These are phyloP conservation scores for Metschnikowia dekortorum DNA, from an alignment of 805 yeast genomes.

Conservation along the genomic window DNA sequence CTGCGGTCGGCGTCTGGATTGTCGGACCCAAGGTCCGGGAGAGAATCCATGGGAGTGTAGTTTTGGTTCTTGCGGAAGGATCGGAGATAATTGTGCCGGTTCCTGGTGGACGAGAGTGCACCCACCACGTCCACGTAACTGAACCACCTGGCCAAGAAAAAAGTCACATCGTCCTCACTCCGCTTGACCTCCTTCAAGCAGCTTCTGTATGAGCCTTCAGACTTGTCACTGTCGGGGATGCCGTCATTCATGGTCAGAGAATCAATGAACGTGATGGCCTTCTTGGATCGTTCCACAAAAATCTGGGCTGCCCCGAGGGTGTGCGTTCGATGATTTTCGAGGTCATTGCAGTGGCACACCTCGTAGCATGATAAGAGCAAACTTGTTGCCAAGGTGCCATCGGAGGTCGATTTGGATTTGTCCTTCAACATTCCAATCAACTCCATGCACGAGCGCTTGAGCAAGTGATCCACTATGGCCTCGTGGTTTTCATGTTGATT, in stretches of 20 bases:
- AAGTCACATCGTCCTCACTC: slow-evolving; percentile 40
- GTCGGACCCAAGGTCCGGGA: slow-evolving; percentile 13
- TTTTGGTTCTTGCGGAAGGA: slow-evolving; percentile 15
- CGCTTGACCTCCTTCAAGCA: slow-evolving; percentile 8
- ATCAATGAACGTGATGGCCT: background rate
- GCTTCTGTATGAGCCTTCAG: background rate
- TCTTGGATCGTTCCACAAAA: slow-evolving; percentile 42
- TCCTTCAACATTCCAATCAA: slow-evolving; percentile 48
- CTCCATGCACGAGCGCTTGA: slow-evolving; percentile 55
- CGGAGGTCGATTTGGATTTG: slow-evolving; percentile 53
- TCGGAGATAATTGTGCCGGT: slow-evolving; percentile 29
- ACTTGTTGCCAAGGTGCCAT: slow-evolving; percentile 60
- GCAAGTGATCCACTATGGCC: slow-evolving; percentile 47
- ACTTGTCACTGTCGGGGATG: background rate
- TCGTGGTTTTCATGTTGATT: slow-evolving; percentile 26
- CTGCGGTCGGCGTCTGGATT: slow-evolving; percentile 30
- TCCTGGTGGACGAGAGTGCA: slow-evolving; percentile 50
- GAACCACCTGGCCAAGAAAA: slow-evolving; percentile 64
- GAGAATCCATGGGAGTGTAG: slow-evolving; percentile 21
- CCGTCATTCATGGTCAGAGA: background rate
- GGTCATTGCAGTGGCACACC: slow-evolving; percentile 39
- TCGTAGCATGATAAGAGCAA: slow-evolving; percentile 57
- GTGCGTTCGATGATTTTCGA: slow-evolving; percentile 59
- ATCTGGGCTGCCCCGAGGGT: slow-evolving; percentile 65
- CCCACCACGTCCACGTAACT: slow-evolving; percentile 65